Percentiles rank a stretch among this genome's conserved stretches.
phyloP scores from a whole-genome alignment of 2,329 filamentous ascomycete species.

The Ophiognomonia clavigignenti-juglandacearum region DNA sequence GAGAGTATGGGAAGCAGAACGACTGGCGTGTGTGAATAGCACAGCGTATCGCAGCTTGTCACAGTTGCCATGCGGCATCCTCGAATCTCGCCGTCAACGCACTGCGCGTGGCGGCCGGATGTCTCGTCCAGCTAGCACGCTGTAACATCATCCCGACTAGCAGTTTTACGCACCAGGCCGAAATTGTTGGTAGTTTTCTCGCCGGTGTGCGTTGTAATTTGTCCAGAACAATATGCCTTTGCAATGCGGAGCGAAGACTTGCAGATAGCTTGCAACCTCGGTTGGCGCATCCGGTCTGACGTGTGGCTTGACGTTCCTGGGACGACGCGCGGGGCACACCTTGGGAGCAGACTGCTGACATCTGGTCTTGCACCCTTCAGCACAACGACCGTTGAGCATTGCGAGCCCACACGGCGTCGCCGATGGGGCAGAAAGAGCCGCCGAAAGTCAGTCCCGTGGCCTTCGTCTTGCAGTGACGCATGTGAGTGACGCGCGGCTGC shows the following conservation, averaged over 20 bases:
- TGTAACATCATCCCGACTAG: too few relatives aligned
- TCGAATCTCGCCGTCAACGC: too few relatives aligned
- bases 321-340: background rate
- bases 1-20: background rate
- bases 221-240: background rate
- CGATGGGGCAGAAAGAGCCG: background rate
- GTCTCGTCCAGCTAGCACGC: too few relatives aligned
- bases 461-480: background rate
- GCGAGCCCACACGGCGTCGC: background rate
- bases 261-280: too few relatives aligned
- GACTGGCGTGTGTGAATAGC: background rate
- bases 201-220: background rate
- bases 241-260: background rate
- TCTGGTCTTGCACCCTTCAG: background rate
- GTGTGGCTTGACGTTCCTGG: slow-evolving; percentile 1
- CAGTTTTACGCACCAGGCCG: too few relatives aligned
- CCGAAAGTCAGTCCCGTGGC: background rate
- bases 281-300: background rate
- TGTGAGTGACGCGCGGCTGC: background rate
- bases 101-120: too few relatives aligned
- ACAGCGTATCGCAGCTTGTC: too few relatives aligned
- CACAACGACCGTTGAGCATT: background rate
- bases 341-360: background rate
- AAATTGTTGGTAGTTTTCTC: too few relatives aligned
- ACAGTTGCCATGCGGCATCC: too few relatives aligned